Evolutionary conservation across 2,329 filamentous ascomycete species (phyloP).

Genomic region (Raffaelea albimanens): DNA sequence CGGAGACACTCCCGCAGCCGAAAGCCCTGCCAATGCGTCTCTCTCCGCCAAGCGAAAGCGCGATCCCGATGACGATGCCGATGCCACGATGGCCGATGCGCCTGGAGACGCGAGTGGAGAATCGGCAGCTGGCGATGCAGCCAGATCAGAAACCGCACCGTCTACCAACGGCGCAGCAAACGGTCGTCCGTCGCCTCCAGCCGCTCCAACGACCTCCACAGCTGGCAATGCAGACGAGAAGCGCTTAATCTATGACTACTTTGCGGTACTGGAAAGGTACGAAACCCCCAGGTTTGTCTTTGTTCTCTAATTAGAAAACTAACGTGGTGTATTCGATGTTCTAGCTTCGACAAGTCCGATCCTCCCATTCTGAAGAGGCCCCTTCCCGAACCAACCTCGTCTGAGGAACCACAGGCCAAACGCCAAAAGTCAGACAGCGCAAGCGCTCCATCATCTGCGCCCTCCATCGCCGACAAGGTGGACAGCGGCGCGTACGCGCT

Average conservation of each 20-base stretch:
- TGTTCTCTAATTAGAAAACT: slow-evolving; percentile 14
- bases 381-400: slow-evolving; percentile 31
- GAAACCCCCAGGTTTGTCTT: slow-evolving; percentile 3
- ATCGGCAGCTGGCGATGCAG: background rate
- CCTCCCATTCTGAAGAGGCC: slow-evolving; percentile 47
- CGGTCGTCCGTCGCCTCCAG: slow-evolving; percentile 18
- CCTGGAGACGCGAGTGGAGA: background rate
- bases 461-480: slow-evolving; percentile 44
- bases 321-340: slow-evolving; percentile 16
- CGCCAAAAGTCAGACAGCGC: slow-evolving; percentile 47
- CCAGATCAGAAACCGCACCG: background rate
- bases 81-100: slow-evolving; percentile 8
- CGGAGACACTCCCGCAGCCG: slow-evolving; percentile 16
- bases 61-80: slow-evolving; percentile 34
- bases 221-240: slow-evolving; percentile 20
- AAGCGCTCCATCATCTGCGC: slow-evolving; percentile 7
- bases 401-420: slow-evolving; percentile 48
- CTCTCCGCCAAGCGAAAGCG: slow-evolving; percentile 45
- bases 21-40: slow-evolving; percentile 5
- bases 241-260: slow-evolving; percentile 29
- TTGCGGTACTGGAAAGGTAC: slow-evolving; percentile 33
- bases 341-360: slow-evolving; percentile 40
- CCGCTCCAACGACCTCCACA: slow-evolving; percentile 12
- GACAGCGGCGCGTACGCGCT: slow-evolving; percentile 42
- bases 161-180: slow-evolving; percentile 17